Conservation (phyloP, 352 stramenopile species). For the Pythium chondricola region DNA sequence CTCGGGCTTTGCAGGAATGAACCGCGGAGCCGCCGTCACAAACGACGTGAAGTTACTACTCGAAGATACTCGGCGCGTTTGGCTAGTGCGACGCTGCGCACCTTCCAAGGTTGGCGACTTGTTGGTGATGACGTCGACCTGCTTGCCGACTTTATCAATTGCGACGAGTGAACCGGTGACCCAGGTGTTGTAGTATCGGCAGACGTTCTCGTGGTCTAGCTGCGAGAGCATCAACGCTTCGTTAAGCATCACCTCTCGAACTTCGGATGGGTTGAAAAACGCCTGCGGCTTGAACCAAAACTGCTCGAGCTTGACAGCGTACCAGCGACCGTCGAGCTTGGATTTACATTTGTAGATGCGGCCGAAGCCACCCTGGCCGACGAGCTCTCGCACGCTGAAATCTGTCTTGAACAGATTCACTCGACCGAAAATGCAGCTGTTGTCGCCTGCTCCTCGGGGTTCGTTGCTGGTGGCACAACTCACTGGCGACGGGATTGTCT, state of each 20-base stretch:
- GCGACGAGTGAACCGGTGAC: slow-evolving; percentile 63
- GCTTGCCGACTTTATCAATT: slow-evolving; percentile 34
- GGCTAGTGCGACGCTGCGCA: not conserved
- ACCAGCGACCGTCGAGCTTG: slow-evolving; percentile 58
- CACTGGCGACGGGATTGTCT: slow-evolving; percentile 1
- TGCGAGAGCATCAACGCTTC: slow-evolving; percentile 89
- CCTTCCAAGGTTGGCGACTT: not conserved
- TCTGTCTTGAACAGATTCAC: slow-evolving; percentile 78
- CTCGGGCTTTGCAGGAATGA: slow-evolving; percentile 7
- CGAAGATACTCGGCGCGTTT: slow-evolving; percentile 13
- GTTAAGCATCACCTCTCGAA: slow-evolving; percentile 90
- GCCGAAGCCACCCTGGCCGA: slow-evolving; percentile 68
- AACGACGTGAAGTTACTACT: slow-evolving; percentile 20
- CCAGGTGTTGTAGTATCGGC: slow-evolving; percentile 89
- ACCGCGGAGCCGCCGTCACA: slow-evolving; percentile 2
- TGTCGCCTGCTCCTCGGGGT: no score
- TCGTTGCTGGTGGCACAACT: not conserved
- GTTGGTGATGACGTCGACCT: slow-evolving; percentile 4
- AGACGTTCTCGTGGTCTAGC: slow-evolving; percentile 94
- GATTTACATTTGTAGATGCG: slow-evolving; percentile 79
- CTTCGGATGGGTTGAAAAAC: slow-evolving; percentile 64
- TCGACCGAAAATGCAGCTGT: slow-evolving; percentile 45
- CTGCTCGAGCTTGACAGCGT: slow-evolving; percentile 76
- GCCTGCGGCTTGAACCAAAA: slow-evolving; percentile 82
- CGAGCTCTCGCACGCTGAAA: slow-evolving; percentile 57